Conservation (phyloP, 2,329 filamentous ascomycete genomes). For the Passalora sequoiae region DNA sequence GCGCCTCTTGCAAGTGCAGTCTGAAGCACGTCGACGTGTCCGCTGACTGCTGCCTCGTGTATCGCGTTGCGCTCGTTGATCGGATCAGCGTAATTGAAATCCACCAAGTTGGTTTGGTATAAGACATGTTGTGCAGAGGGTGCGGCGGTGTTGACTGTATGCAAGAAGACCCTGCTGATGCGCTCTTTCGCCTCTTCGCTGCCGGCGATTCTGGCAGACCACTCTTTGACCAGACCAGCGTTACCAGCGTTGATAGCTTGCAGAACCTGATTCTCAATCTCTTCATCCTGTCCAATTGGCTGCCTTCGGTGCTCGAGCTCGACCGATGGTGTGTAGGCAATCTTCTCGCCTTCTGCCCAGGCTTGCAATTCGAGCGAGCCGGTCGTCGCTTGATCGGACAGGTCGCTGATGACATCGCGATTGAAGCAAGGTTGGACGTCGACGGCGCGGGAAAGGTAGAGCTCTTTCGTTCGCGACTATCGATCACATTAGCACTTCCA, state of each 20-base stretch:
- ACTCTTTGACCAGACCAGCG: conserved; percentile 68
- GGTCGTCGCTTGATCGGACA: conserved; percentile 96
- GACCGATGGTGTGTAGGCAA: conserved; percentile 54
- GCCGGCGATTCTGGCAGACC: conserved; percentile 65
- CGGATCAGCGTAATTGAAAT: conserved; percentile 90
- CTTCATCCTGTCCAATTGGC: conserved; percentile 68
- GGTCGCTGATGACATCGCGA: conserved; percentile 88
- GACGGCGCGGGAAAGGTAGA: conserved; percentile 91
- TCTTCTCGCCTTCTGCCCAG: conserved; percentile 93
- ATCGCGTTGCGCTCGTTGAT: conserved; percentile 97
- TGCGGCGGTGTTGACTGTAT: conserved; percentile 80
- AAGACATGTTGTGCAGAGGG: conserved; percentile 69
- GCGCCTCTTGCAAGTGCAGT: conserved; percentile 72
- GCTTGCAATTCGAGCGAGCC: conserved; percentile 89
- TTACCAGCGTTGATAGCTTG: conserved; percentile 84
- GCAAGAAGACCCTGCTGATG: conserved; percentile 83
- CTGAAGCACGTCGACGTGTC: conserved; percentile 70
- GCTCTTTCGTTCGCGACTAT: conserved; percentile 90
- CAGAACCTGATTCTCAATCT: conserved; percentile 80
- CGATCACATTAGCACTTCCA: conserved; percentile 22
- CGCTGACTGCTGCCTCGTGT: conserved; percentile 94
- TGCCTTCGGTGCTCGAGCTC: conserved; percentile 34
- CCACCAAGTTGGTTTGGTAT: conserved; percentile 73
- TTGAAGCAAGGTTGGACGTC: conserved; percentile 99
- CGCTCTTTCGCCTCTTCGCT: conserved; percentile 64